A percentile compares a stretch with the other conserved stretches of the same genome.
Conservation (phyloP, 371 early-diverging fungal genomes). For the Mucor plumbeus region DNA sequence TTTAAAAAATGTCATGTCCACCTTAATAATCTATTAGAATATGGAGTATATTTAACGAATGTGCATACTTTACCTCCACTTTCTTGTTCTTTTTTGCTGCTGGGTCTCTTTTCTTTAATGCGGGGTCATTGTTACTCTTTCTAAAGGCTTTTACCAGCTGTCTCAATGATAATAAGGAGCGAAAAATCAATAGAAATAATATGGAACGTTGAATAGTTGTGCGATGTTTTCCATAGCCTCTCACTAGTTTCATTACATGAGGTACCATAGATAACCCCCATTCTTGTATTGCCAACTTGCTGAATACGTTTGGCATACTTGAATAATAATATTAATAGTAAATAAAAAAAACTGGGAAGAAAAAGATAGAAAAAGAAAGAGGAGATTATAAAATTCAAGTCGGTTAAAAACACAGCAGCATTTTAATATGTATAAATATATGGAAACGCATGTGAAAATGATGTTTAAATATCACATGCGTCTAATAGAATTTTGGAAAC, state of each 20-base stretch:
- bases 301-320: constrained; percentile 41
- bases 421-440: constrained; percentile 12
- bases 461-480: constrained; percentile 5
- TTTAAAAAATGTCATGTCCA: constrained; percentile 79
- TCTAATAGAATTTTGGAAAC: constrained; percentile 12
- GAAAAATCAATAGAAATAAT: constrained; percentile 43
- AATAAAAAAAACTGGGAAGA: constrained; percentile 3
- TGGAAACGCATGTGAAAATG: constrained; percentile 29
- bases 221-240: constrained; percentile 48
- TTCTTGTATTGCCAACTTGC: constrained; percentile 33
- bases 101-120: constrained; percentile 24
- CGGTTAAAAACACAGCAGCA: constrained; percentile 9
- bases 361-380: constrained; percentile 12
- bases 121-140: constrained; percentile 16
- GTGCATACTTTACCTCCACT: constrained; percentile 36
- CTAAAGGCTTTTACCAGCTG: constrained; percentile 28
- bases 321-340: neutral
- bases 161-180: constrained; percentile 44
- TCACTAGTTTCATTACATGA: constrained; percentile 28
- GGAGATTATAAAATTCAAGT: constrained; percentile 1
- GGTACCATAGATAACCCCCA: constrained; percentile 34
- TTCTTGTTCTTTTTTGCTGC: constrained; percentile 34
- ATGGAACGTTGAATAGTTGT: constrained; percentile 50
- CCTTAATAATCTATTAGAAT: constrained; percentile 30
- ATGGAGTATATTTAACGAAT: neutral